Evolutionary conservation across 2,329 filamentous ascomycete genomes (phyloP).

Genomic region (Sporothrix luriei): DNA sequence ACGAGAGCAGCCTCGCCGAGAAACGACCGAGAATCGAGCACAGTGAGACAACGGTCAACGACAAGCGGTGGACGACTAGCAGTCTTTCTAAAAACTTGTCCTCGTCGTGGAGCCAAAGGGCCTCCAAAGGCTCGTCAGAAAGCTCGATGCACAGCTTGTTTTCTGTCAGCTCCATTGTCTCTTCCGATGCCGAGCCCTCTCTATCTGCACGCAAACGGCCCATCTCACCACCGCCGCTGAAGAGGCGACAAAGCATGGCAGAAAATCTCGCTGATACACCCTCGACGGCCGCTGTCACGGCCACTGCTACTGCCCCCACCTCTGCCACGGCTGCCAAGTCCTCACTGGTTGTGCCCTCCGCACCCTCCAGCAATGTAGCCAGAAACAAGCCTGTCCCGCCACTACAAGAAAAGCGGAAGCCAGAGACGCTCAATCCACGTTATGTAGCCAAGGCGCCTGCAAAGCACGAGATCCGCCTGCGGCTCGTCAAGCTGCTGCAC

Average conservation of each 20-base stretch:
- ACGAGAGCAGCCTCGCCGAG: not conserved
- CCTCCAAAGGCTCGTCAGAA: not conserved
- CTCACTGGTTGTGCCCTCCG: not conserved
- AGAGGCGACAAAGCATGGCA: not conserved
- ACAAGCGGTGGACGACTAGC: not conserved
- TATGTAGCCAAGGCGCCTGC: conserved; percentile 62
- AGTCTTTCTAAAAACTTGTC: not conserved
- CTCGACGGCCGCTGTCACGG: not conserved
- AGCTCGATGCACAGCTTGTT: conserved; percentile 2
- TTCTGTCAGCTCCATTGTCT: not conserved
- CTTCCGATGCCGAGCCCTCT: not conserved
- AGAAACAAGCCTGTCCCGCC: not conserved
- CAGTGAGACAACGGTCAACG: not conserved
- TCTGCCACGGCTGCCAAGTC: not conserved
- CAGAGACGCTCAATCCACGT: conserved; percentile 68
- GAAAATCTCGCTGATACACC: not conserved
- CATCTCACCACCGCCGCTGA: conserved; percentile 6
- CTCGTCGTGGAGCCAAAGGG: not conserved
- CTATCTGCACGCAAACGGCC: not conserved
- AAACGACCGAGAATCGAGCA: conserved; percentile 6
- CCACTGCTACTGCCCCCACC: not conserved
- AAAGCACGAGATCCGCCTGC: conserved; percentile 58
- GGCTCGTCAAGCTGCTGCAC: conserved; percentile 65
- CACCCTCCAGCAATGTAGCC: not conserved
- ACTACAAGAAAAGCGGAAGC: conserved; percentile 39